A percentile compares a stretch with the other conserved stretches of the same genome.
Conservation (phyloP, 2,329 filamentous ascomycete genomes). For the Aspergillus sp. region DNA sequence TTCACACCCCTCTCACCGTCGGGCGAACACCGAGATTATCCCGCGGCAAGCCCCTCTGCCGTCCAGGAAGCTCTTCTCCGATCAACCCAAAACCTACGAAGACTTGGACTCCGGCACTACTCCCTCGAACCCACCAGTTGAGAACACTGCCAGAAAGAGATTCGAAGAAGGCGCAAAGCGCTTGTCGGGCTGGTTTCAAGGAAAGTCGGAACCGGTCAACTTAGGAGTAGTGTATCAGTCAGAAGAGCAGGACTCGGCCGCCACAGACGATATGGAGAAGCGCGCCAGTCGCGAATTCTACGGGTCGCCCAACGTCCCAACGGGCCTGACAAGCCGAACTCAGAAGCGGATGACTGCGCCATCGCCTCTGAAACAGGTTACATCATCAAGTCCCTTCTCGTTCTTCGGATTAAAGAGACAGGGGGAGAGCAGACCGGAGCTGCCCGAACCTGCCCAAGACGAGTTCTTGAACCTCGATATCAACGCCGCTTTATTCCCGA, state of each 20-base stretch:
- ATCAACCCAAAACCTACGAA: constrained; percentile 27
- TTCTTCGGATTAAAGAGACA: constrained; percentile 45
- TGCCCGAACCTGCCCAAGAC: constrained; percentile 49
- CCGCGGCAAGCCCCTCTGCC: constrained; percentile 27
- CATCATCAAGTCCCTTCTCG: constrained; percentile 42
- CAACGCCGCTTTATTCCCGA: constrained; percentile 55
- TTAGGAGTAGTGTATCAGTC: constrained; percentile 38
- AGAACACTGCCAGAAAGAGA: constrained; percentile 33
- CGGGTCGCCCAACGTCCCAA: constrained; percentile 19
- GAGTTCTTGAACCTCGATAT: constrained; percentile 59
- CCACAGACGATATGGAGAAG: constrained; percentile 18
- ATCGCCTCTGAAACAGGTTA: constrained; percentile 37
- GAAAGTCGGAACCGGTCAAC: constrained; percentile 53
- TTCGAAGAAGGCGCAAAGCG: constrained; percentile 36
- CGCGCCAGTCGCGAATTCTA: constrained; percentile 18
- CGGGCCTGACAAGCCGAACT: constrained; percentile 22
- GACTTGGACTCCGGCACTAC: constrained; percentile 22
- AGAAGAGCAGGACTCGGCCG: constrained; percentile 14
- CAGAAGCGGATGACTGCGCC: constrained; percentile 34
- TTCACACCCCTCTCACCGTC: constrained; percentile 32
- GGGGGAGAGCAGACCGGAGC: constrained; percentile 27
- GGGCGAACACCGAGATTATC: constrained; percentile 38
- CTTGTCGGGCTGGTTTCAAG: constrained; percentile 57
- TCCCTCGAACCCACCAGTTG: constrained; percentile 20
- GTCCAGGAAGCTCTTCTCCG: constrained; percentile 26